phyloP scores from a whole-genome alignment of 495 filamentous ascomycete genomes.

The Tuber brumale region DNA sequence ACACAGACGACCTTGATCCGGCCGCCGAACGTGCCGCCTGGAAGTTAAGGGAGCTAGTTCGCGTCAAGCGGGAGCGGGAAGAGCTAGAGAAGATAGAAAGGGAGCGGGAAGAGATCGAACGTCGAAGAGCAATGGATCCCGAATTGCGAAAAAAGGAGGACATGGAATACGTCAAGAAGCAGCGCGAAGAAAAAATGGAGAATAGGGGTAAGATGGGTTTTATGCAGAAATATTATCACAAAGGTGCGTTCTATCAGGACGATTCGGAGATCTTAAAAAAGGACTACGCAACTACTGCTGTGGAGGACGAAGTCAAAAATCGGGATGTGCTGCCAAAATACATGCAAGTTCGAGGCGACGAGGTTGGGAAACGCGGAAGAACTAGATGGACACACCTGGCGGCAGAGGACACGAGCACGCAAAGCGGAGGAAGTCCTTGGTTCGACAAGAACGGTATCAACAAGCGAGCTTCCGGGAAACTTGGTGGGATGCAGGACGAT shows the following conservation, averaged over 20 bases:
- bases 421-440: constrained; percentile 54
- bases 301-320: constrained; percentile 71
- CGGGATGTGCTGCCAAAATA: constrained; percentile 81
- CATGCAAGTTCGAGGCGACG: constrained; percentile 90
- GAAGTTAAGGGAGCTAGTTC: constrained; percentile 85
- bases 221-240: constrained; percentile 96
- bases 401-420: constrained; percentile 84
- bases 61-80: constrained; percentile 77
- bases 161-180: constrained; percentile 63
- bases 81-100: constrained; percentile 76
- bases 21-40: constrained; percentile 87
- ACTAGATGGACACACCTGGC: constrained; percentile 84
- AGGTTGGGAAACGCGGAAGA: constrained; percentile 83
- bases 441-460: constrained; percentile 33
- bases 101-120: constrained; percentile 83
- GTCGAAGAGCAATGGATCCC: constrained; percentile 74
- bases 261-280: constrained; percentile 63
- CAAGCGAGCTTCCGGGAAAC: constrained; percentile 43
- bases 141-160: constrained; percentile 87
- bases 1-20: constrained; percentile 76
- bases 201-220: constrained; percentile 74
- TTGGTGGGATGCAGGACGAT: constrained; percentile 51
- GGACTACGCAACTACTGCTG: constrained; percentile 65
- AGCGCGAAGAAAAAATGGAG: constrained; percentile 79
- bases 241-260: constrained; percentile 89